These are phyloP conservation scores for Ottelia alismoides DNA, from an alignment of 106 monocot species.

Conservation along the genomic window DNA sequence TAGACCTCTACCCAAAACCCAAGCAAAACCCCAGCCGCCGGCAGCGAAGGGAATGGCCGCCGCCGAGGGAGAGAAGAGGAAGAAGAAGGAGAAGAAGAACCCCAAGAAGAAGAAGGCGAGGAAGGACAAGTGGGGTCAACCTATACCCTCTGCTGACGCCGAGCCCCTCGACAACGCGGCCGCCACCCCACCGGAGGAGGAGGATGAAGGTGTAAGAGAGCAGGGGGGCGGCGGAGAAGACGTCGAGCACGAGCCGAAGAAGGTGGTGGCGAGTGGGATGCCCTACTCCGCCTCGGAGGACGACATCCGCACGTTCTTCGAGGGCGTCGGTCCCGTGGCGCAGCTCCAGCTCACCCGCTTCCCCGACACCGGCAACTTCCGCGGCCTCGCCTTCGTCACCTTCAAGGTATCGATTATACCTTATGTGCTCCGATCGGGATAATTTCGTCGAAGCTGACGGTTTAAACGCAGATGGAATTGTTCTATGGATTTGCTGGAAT, in stretches of 20 bases:
- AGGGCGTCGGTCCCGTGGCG: conserved; percentile 21
- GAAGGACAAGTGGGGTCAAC: conserved; percentile 50
- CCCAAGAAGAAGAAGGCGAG: conserved; percentile 23
- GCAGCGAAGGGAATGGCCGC: too few species aligned
- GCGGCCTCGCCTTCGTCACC: conserved; percentile 54
- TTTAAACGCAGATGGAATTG: too few species aligned
- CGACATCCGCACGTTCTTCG: conserved; percentile 36
- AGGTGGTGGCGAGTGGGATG: conserved; percentile 67
- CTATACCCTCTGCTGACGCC: conserved; percentile 8
- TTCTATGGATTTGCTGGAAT: too few species aligned
- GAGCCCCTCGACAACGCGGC: neutral
- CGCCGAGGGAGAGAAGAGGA: neutral
- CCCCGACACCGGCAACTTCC: conserved; percentile 53
- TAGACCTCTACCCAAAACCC: too few species aligned
- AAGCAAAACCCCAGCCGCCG: neutral
- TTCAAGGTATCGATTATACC: too few species aligned
- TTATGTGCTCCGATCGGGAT: too few species aligned
- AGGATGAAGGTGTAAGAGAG: neutral
- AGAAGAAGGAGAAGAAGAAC: conserved; percentile 1
- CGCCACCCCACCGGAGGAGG: conserved; percentile 4
- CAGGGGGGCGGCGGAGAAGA: neutral
- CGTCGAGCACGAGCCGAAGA: conserved; percentile 22
- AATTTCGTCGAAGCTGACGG: too few species aligned
- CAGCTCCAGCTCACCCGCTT: conserved; percentile 53
- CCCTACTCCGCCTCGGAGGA: conserved; percentile 48